Evolutionary conservation across 768 basidiomycete species (phyloP), one percentile per base, ranked within the genome.

Genomic region (Lyophyllum atratum): DNA sequence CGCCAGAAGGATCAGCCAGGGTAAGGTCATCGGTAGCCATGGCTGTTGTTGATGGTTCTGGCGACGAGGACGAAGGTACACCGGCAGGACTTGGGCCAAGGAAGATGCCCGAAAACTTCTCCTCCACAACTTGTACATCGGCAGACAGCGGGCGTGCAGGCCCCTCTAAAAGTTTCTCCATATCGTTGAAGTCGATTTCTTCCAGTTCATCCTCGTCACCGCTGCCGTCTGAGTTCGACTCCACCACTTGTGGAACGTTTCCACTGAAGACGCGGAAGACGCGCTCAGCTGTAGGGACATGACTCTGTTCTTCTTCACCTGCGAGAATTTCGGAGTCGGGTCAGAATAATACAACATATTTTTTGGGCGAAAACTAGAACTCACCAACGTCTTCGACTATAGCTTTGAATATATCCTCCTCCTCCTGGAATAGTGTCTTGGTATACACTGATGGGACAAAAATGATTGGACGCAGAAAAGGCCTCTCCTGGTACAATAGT

Each of bases 271-370:
- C 77, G 2, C 77, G 82, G 26, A 80, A 73, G 24, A 93, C 82
- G 10, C 75, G 78, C n/a, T 87, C 82, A 0, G 89, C 89, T 4
- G 90, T 92, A 6, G 91, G 90, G 4, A 83, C 76, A 69, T 85
- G 81, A 45, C 79, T 83, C 42, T 77, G 62, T 50, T 84, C 79
- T 26, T 77, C 73, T 39, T 82, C 80, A 21, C 74, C 84, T 82
- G 66, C 12, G 49, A 3, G 45, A 48, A 10, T 29, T 40, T 14
- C 61, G 4, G 17, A 3, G 12, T 37, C 34, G 5, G 19, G 5
- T 52, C 29, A 19, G 19, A 45, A 26, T 25, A 46, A 47, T 37
- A 46, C 39, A 26, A 39, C 39, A 39, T n/a, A 55, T 9, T 65
- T 22, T 17, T 25, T n/a, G 19, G 10, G n/a, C 3, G 33, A 29